phyloP scores from a whole-genome alignment of 768 basidiomycete species.

The Chalciporus pseudorubinellus region DNA sequence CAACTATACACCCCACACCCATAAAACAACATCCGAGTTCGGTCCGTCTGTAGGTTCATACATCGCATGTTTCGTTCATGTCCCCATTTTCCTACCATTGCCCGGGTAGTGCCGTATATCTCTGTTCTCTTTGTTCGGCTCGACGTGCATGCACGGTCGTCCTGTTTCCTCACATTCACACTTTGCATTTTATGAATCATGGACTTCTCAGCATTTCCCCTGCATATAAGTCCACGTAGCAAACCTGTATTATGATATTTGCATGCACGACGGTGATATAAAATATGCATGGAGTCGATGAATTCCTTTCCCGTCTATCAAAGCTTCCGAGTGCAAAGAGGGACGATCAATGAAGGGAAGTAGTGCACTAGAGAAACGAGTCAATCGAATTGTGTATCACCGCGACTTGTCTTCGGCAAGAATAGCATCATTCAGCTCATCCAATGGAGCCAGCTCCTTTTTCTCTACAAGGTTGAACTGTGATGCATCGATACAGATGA shows the following conservation, averaged over 20 bases:
- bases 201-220: not conserved
- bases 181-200: not conserved
- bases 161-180: not conserved
- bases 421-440: slow-evolving; percentile 94
- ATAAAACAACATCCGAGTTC: not conserved
- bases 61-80: slow-evolving; percentile 1
- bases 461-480: slow-evolving; percentile 94
- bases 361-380: not conserved
- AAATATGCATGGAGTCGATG: not conserved
- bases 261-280: slow-evolving; percentile 13
- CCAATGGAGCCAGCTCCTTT: slow-evolving; percentile 92
- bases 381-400: slow-evolving; percentile 6
- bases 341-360: not conserved
- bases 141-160: slow-evolving; percentile 2
- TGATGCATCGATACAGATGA: not conserved
- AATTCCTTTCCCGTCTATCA: not conserved
- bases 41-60: not conserved
- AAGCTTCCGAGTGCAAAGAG: not conserved
- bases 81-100: not conserved
- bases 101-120: slow-evolving; percentile 5
- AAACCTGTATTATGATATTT: slow-evolving; percentile 8
- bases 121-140: not conserved
- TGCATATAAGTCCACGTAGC: slow-evolving; percentile 4
- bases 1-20: slow-evolving; percentile 1
- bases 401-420: slow-evolving; percentile 52